Conservation (phyloP, 257 asterid genomes). For the Solanum arcanum region DNA sequence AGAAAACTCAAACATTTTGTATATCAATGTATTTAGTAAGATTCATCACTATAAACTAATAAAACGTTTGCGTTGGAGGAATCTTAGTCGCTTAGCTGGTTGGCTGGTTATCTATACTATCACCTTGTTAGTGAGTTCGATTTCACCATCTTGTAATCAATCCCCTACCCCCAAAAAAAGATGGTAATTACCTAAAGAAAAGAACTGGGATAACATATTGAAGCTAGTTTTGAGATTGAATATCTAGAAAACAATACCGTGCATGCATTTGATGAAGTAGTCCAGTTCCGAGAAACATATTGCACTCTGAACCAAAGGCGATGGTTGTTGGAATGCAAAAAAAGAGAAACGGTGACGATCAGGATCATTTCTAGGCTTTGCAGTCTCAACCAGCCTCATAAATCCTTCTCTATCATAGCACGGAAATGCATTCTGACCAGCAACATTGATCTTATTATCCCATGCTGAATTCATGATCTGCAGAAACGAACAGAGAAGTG, state of each 20-base stretch:
- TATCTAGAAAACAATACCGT: slow-evolving; percentile 25
- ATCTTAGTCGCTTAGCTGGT: not conserved
- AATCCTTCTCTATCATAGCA: slow-evolving; percentile 46
- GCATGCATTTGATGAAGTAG: slow-evolving; percentile 54
- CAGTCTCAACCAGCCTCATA: slow-evolving; percentile 34
- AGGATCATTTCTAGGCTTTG: slow-evolving; percentile 63
- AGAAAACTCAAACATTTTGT: not conserved
- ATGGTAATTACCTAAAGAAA: not conserved
- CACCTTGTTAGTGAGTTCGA: not conserved
- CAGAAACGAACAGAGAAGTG: not conserved
- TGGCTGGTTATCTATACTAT: not conserved
- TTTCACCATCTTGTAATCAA: not conserved
- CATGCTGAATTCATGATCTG: slow-evolving; percentile 61
- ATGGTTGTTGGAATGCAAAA: slow-evolving; percentile 40
- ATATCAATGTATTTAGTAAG: not conserved
- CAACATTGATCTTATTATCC: slow-evolving; percentile 48
- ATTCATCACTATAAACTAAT: not conserved
- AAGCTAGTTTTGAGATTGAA: not conserved
- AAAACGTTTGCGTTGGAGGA: not conserved
- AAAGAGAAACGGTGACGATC: slow-evolving; percentile 38
- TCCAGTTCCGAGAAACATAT: slow-evolving; percentile 42
- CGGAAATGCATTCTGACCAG: slow-evolving; percentile 47
- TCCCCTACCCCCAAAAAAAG: not conserved
- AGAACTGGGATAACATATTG: not conserved
- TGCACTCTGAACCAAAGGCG: slow-evolving; percentile 32